Evolutionary conservation across 352 stramenopile genomes (phyloP), one percentile per base, ranked within the genome.

Genomic region (Lagenidium giganteum): DNA sequence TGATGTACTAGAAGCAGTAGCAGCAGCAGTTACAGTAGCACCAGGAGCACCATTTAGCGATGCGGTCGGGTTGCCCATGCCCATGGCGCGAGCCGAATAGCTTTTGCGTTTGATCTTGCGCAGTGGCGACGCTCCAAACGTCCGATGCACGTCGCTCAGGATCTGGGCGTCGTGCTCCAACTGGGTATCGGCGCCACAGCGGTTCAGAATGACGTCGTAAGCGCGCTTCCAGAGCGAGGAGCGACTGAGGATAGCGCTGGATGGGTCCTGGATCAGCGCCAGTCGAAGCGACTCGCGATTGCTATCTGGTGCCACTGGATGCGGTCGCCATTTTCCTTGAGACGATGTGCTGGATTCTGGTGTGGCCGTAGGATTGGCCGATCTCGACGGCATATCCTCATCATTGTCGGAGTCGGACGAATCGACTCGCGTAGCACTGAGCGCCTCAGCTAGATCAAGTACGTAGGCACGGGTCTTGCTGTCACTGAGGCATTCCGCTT

Each of bases 91-190:
- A n/a, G n/a, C n/a, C 17, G 48, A 59, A 38, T 67, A 70, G 22
- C 27, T 21, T 26, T 52, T 56, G 16, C 41, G 33, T 33, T 45
- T 49, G 25, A 54, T 48, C 25, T 61, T 70, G 5, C 68, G 66
- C 22, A 72, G 35, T 7, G 66, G 57, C 21, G 71, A 80, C 24
- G 62, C 43, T 2, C 71, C 71, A 44, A 82, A 84, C 25, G 68
- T 82, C 14, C 71, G 57, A 29, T 68, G 53, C 12, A 81, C 66
- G 45, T 84, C 71, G 12, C 61, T 48, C 21, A 57, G 46, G 29
- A 84, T 84, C 53, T 82, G 71, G 48, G 70, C 54, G 23, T 63
- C 56, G 20, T 63, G 50, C 33, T 84, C 71, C 37, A 72, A 61
- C 11, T 50, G 45, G 11, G 38, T 35, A 23, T 42, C 36, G 0